These are phyloP conservation scores for Apophysomyces elegans DNA, from an alignment of 371 early-diverging fungal genomes.

Conservation along the genomic window DNA sequence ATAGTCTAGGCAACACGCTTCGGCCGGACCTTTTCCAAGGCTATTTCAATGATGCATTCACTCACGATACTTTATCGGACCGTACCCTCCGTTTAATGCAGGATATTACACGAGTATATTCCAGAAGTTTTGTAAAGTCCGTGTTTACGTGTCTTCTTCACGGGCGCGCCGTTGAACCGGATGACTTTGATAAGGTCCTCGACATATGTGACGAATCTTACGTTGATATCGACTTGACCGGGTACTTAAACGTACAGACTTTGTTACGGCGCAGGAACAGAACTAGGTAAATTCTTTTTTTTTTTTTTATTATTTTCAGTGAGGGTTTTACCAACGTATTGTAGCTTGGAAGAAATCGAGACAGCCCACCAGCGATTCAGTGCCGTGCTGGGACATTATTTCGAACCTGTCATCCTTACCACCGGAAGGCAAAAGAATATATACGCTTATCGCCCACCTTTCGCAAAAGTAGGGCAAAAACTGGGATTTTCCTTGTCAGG, in stretches of 20 bases:
- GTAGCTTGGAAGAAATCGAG: slow-evolving; percentile 45
- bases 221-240: slow-evolving; percentile 77
- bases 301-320: neutral
- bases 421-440: slow-evolving; percentile 52
- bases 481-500: slow-evolving; percentile 39
- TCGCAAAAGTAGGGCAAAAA: slow-evolving; percentile 51
- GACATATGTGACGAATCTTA: slow-evolving; percentile 67
- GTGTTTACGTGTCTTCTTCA: slow-evolving; percentile 68
- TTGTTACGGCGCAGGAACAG: slow-evolving; percentile 35
- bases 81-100: slow-evolving; percentile 39
- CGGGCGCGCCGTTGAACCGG: slow-evolving; percentile 55
- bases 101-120: slow-evolving; percentile 48
- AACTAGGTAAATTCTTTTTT: slow-evolving; percentile 18
- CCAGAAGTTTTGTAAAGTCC: slow-evolving; percentile 65
- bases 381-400: slow-evolving; percentile 64
- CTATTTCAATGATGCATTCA: slow-evolving; percentile 8
- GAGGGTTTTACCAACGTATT: neutral
- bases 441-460: slow-evolving; percentile 70
- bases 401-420: slow-evolving; percentile 62
- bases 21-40: slow-evolving; percentile 28
- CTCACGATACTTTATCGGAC: slow-evolving; percentile 21
- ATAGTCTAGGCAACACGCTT: slow-evolving; percentile 27
- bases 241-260: slow-evolving; percentile 72
- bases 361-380: slow-evolving; percentile 60
- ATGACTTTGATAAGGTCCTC: slow-evolving; percentile 68